These are phyloP conservation scores for Aphanomyces stellatus DNA, from an alignment of 352 stramenopile genomes.

Conservation along the genomic window DNA sequence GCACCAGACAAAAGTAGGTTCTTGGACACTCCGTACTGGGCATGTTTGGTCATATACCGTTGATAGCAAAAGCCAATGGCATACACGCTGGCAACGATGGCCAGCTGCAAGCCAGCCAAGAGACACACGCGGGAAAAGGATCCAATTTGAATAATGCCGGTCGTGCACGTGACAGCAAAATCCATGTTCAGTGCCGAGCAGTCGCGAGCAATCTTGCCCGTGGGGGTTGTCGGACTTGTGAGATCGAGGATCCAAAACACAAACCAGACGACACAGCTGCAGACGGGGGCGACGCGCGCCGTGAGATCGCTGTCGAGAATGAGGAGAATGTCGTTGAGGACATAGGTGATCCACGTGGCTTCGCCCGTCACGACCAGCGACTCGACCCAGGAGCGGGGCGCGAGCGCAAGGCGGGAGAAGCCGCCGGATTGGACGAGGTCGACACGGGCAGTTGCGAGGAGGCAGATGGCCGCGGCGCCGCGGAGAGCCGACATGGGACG, in stretches of 20 bases:
- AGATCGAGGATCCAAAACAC: neutral
- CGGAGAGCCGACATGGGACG: neutral
- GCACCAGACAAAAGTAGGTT: neutral
- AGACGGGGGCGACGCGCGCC: neutral
- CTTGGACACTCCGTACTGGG: too few species aligned
- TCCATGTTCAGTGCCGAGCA: too few species aligned
- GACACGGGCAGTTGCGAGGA: neutral
- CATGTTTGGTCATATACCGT: too few species aligned
- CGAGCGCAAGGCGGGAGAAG: too few species aligned
- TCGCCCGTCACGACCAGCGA: neutral
- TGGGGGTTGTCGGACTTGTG: too few species aligned
- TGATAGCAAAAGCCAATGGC: too few species aligned
- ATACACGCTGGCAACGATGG: too few species aligned
- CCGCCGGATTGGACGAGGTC: neutral
- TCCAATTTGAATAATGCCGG: too few species aligned
- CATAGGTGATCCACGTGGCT: slow-evolving; percentile 1
- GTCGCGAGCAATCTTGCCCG: too few species aligned
- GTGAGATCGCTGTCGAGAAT: neutral
- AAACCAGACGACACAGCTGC: neutral
- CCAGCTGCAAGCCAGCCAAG: too few species aligned
- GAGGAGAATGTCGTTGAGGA: neutral
- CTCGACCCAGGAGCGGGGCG: neutral
- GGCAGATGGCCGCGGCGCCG: neutral
- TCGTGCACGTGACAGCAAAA: too few species aligned
- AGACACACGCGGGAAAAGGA: too few species aligned